Base-by-base conservation (phyloP, 768 basidiomycete species). In the Mycena rosella region DNA sequence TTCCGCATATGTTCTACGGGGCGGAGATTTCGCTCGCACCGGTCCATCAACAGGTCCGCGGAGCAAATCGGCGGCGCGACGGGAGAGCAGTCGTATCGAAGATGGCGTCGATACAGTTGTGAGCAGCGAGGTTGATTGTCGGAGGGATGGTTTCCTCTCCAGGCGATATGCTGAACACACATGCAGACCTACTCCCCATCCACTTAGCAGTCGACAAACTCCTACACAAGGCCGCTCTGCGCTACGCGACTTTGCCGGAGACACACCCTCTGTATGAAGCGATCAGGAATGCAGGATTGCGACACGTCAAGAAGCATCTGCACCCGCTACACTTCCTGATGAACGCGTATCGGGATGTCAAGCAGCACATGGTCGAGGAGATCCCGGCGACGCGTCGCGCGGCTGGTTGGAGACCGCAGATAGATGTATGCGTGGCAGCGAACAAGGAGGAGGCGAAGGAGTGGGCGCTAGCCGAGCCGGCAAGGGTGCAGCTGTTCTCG, bases 401-500 rank as follows among this genome's bases (percentile, higher is more conserved):
- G 26, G 24, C 17, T 4, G 47, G 47, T 11, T 48, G 47, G 47
- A 26, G 26, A 6, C 47, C 47, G 47, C 24, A 7, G 26, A 9
- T 48, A 2, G 47, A 48, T 11, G 47, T 48, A 10, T 6, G 20
- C 9, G 65, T 70, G 26, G 40, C 66, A 10, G 49, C 44, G 3
- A 56, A 32, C 20, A 66, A 65, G 42, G 63, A 71, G 7, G 34
- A 48, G 26, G 56, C 65, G 11, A 61, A 63, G 22, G 40, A n/a
- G n/a, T 10, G 45, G 26, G 70, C 65, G 4, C 26, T 44, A 8
- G 40, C 47, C 3, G 65, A 72, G 49, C 49, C 65, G 26, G 38
- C 63, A 18, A 45, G 63, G 22, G 53, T 72, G 24, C 29, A 45
- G 29, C 59, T 74, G 6, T 72, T 65, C 53, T 65, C 66, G 6